These are phyloP conservation scores for Stellera chamaejasme DNA, from an alignment of 345 rosid genomes.

Conservation along the genomic window DNA sequence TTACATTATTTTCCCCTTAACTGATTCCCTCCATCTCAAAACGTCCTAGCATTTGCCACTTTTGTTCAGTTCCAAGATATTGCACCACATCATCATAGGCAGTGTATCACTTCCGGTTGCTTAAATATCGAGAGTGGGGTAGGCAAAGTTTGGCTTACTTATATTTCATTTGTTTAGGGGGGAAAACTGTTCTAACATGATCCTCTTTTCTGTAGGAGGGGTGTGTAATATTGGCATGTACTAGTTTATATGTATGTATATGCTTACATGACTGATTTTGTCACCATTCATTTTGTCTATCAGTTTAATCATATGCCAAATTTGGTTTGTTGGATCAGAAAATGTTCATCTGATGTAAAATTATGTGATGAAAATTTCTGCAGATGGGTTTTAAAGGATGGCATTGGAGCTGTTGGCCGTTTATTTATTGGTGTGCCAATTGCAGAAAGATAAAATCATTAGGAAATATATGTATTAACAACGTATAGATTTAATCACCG, in stretches of 20 bases:
- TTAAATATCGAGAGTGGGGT: no score
- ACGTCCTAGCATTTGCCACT: no score
- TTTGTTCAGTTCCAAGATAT: no score
- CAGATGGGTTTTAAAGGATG: conserved; percentile 99
- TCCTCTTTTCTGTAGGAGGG: no score
- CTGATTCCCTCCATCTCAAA: no score
- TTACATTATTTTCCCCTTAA: no score
- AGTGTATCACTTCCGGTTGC: no score
- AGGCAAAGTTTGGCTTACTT: no score
- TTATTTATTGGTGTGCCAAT: conserved; percentile 69
- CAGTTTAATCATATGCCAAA: conserved; percentile 3
- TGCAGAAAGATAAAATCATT: conserved; percentile 8
- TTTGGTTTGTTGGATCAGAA: conserved; percentile 8
- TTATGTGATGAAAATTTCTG: conserved; percentile 12
- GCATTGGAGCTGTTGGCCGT: conserved; percentile 95
- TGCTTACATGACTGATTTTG: neutral
- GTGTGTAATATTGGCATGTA: no score
- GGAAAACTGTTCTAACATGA: no score
- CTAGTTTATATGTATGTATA: neutral
- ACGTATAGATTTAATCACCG: conserved; percentile 13
- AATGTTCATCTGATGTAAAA: conserved; percentile 7
- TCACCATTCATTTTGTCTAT: neutral
- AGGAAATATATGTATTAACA: conserved; percentile 5
- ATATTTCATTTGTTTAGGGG: no score
- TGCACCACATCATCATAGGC: no score